Evolutionary conservation across 1,139 yeast species (phyloP).

Genomic region (Hyphopichia buzzinii): DNA sequence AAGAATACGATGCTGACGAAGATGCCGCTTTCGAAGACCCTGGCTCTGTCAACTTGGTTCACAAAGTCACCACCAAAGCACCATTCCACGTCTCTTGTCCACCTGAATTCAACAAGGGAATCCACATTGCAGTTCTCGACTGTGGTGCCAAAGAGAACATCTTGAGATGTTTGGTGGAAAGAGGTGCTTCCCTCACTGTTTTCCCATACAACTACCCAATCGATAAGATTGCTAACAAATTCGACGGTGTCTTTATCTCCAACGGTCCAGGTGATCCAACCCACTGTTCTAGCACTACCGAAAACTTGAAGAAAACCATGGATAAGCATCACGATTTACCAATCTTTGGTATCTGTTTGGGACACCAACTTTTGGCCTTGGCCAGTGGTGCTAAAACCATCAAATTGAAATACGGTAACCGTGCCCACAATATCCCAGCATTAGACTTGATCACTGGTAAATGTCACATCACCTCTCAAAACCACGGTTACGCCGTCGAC

Average conservation of each 20-base stretch:
- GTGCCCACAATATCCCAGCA: conserved; percentile 98
- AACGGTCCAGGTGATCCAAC: conserved; percentile 99
- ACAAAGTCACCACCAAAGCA: conserved; percentile 90
- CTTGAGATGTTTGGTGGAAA: conserved; percentile 83
- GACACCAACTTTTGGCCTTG: conserved; percentile 91
- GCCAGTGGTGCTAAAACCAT: conserved; percentile 93
- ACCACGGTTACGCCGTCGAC: conserved; percentile 98
- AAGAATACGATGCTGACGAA: conserved; percentile 86
- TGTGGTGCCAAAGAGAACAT: conserved; percentile 99
- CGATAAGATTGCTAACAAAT: conserved; percentile 84
- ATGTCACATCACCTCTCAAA: conserved; percentile 96
- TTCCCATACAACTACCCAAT: conserved; percentile 95
- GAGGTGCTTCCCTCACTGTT: conserved; percentile 95
- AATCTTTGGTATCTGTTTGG: conserved; percentile 94
- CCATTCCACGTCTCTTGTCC: conserved; percentile 86
- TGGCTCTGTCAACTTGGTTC: conserved; percentile 86
- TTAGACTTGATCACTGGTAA: conserved; percentile 84
- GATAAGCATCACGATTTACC: conserved; percentile 65
- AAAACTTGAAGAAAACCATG: conserved; percentile 72
- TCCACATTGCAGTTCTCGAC: conserved; percentile 89
- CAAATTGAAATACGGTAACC: conserved; percentile 94
- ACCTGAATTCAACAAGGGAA: conserved; percentile 50
- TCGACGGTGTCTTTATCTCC: conserved; percentile 91
- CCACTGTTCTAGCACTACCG: conserved; percentile 80
- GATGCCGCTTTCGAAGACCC: conserved; percentile 93